Evolutionary conservation across 148 eudicot genomes (phyloP), one percentile per base, ranked within the genome.

Genomic region (Camellia granthamiana): DNA sequence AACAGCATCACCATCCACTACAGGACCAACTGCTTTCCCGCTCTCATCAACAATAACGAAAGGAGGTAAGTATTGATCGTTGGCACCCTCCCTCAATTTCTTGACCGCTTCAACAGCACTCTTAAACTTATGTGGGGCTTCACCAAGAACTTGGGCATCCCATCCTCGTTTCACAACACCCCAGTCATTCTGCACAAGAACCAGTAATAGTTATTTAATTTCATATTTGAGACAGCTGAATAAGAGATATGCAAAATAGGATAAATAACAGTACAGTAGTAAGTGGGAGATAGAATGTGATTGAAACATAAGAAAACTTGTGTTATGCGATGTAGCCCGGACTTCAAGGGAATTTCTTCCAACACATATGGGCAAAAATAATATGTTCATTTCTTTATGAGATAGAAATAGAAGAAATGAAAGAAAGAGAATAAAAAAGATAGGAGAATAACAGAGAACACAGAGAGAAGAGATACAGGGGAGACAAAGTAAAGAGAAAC

Each of bases 71-170:
- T 88, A 93, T 80, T 95, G 98, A 79, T 93, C 98, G 55, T 82
- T 92, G 5, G 89, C 85, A 7, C 23, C 82, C 79, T 82, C 89
- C 84, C 98, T 88, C 85, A 95, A 76, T 56, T 61, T 95, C 88
- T 93, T 95, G 77, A 95, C 89, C 62, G 97, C 98, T 79, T 95
- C 97, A 66, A 92, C 56, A 51, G 97, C 88, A 82, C 64, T 86
- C 73, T 49, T 93, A 66, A 95, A 95, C 82, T 95, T 90, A 85
- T 95, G 79, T 23, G 94, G 98, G 73, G 98, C 97, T 90, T 95
- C 97, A 74, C 98, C 98, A 79, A 95, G 97, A 72, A 95, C 98
- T 81, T 95, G 98, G 55, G 98, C 97, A 79, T 95, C 97, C 98
- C 98, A 95, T 49, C 98, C 98, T 61, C 98, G 89, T 82, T 95